A percentile compares a stretch with the other conserved stretches of the same genome.
Evolutionary conservation across 257 asterid genomes (phyloP).

Genomic region (Voacanga thouarsii): DNA sequence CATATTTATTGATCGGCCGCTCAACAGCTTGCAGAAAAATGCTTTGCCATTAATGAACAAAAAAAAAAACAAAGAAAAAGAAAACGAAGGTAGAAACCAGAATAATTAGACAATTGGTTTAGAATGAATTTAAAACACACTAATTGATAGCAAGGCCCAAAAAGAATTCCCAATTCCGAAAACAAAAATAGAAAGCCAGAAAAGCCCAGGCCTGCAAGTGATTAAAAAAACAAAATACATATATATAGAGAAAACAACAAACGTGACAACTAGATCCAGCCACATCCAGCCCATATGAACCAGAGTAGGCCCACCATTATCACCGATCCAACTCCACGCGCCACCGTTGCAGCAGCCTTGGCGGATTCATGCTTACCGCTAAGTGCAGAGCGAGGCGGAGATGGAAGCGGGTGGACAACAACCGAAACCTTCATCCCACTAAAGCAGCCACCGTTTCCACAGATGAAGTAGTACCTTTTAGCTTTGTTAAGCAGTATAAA

Average conservation of each 20-base stretch:
- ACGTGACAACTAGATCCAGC: slow-evolving; percentile 27
- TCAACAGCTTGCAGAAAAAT: too few species aligned
- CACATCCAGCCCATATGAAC: slow-evolving; percentile 34
- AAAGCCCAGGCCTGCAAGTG: not conserved
- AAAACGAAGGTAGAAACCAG: too few species aligned
- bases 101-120: too few species aligned
- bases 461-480: slow-evolving; percentile 72
- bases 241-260: not conserved
- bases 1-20: too few species aligned
- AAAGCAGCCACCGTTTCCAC: slow-evolving; percentile 82
- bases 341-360: slow-evolving; percentile 29
- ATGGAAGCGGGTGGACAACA: slow-evolving; percentile 63
- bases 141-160: too few species aligned
- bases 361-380: slow-evolving; percentile 29
- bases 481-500: slow-evolving; percentile 57
- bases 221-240: too few species aligned
- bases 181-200: too few species aligned
- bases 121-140: too few species aligned
- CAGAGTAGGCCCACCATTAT: slow-evolving; percentile 19
- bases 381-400: slow-evolving; percentile 54
- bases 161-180: too few species aligned
- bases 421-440: slow-evolving; percentile 88
- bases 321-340: slow-evolving; percentile 19
- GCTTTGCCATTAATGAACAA: too few species aligned
- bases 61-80: too few species aligned